phyloP scores from a whole-genome alignment of 805 yeast species.

The Metschnikowia lunata region DNA sequence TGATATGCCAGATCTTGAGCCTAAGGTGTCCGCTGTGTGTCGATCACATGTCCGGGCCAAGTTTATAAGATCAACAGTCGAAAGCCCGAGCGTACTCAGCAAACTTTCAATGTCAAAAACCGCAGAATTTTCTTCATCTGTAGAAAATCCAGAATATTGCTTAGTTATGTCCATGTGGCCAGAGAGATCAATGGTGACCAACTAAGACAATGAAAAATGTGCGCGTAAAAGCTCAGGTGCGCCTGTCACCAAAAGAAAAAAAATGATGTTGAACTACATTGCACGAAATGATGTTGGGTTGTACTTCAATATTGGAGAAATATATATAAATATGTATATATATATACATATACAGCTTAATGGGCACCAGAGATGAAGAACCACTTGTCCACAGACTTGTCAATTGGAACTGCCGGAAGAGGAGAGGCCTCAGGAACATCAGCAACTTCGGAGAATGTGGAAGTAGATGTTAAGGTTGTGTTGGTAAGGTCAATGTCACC shows the following conservation, averaged over 20 bases:
- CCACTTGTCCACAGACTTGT: constrained; percentile 96
- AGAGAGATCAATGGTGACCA: too few species aligned
- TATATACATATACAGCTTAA: constrained; percentile 16
- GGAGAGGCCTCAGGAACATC: constrained; percentile 69
- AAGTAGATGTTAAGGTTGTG: constrained; percentile 41
- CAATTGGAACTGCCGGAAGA: constrained; percentile 87
- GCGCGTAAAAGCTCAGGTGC: too few species aligned
- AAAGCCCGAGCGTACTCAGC: constrained; percentile 7
- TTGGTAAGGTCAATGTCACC: constrained; percentile 46
- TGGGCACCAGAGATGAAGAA: constrained; percentile 88
- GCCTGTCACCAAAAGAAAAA: too few species aligned
- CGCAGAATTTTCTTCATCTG: background rate
- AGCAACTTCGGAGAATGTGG: constrained; percentile 45
- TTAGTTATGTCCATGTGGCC: constrained; percentile 6
- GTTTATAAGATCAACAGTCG: constrained; percentile 4
- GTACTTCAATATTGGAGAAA: too few species aligned
- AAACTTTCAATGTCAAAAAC: constrained; percentile 2
- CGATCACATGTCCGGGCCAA: background rate
- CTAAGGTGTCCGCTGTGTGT: constrained; percentile 1
- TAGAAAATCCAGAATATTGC: constrained; percentile 3
- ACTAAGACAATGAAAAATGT: too few species aligned
- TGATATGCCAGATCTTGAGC: constrained; percentile 5
- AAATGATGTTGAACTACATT: too few species aligned
- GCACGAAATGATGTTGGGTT: too few species aligned
- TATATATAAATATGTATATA: too few species aligned